A percentile compares a stretch with the other conserved stretches of the same genome.
Evolutionary conservation across 371 early-diverging fungal species (phyloP).

Genomic region (Zancudomyces culisetae): DNA sequence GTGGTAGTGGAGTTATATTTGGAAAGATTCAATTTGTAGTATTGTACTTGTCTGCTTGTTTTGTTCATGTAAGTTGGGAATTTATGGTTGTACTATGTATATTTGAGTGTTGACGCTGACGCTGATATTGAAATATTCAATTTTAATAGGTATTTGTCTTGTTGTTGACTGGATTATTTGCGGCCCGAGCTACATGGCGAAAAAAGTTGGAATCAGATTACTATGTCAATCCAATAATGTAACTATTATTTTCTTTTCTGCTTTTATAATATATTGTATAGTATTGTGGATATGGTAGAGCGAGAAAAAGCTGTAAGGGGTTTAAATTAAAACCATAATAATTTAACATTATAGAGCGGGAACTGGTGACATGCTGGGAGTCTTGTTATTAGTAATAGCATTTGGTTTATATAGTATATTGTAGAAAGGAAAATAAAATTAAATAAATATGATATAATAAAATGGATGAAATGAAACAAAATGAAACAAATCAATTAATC

Average conservation of each 20-base stretch:
- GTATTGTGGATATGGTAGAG: neutral
- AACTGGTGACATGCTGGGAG: constrained; percentile 24
- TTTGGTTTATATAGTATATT: too few relatives aligned
- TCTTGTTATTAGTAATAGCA: constrained; percentile 22
- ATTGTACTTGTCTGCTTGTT: neutral
- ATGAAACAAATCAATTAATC: too few relatives aligned
- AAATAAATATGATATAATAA: too few relatives aligned
- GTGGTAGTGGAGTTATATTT: neutral
- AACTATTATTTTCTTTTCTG: constrained; percentile 11
- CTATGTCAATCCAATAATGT: constrained; percentile 60
- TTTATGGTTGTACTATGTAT: neutral
- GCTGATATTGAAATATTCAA: neutral
- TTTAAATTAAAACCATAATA: too few relatives aligned
- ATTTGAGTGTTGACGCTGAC: neutral
- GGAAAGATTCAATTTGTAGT: too few relatives aligned
- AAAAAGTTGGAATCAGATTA: constrained; percentile 62
- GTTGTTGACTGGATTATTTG: constrained; percentile 4
- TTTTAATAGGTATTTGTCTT: neutral
- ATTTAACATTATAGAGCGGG: constrained; percentile 6
- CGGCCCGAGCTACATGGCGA: constrained; percentile 33
- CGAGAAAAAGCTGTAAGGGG: neutral
- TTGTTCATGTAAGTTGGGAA: neutral
- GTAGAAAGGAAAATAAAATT: too few relatives aligned
- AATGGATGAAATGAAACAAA: too few relatives aligned
- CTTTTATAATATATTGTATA: neutral